Conservation (phyloP, 495 filamentous ascomycete genomes). For the Aspergillus kassunensis region DNA sequence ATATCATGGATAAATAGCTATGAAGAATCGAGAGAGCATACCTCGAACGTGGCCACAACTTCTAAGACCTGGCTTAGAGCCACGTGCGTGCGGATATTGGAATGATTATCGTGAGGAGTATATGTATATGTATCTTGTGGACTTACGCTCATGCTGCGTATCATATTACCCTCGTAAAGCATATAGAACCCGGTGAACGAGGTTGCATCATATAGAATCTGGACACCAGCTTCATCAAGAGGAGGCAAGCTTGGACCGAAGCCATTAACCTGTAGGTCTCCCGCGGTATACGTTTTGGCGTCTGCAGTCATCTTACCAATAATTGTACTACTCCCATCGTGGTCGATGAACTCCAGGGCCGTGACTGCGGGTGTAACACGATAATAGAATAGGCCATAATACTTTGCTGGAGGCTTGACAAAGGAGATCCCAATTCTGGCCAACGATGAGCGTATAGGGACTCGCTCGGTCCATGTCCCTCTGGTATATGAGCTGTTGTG, state of each 20-base stretch:
- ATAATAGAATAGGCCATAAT: background rate
- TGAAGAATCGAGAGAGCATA: background rate
- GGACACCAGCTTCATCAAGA: background rate
- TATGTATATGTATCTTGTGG: background rate
- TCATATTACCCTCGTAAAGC: background rate
- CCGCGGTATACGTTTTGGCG: background rate
- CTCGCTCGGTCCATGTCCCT: background rate
- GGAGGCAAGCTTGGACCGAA: background rate
- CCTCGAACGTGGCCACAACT: constrained; percentile 7
- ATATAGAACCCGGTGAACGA: background rate
- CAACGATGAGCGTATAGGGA: background rate
- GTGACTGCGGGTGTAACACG: background rate
- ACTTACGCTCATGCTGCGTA: background rate
- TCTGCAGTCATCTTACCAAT: background rate
- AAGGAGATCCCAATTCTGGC: background rate
- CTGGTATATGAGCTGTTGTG: background rate
- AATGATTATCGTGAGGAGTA: background rate
- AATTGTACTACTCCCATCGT: background rate
- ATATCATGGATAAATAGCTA: too few relatives aligned
- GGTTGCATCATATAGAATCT: background rate
- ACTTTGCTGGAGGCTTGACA: background rate
- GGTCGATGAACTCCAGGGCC: background rate
- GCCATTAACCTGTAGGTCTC: background rate
- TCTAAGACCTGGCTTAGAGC: background rate
- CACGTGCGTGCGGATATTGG: background rate